phyloP scores from a whole-genome alignment of 2,329 filamentous ascomycete species.

The Xylariaceae sp. region DNA sequence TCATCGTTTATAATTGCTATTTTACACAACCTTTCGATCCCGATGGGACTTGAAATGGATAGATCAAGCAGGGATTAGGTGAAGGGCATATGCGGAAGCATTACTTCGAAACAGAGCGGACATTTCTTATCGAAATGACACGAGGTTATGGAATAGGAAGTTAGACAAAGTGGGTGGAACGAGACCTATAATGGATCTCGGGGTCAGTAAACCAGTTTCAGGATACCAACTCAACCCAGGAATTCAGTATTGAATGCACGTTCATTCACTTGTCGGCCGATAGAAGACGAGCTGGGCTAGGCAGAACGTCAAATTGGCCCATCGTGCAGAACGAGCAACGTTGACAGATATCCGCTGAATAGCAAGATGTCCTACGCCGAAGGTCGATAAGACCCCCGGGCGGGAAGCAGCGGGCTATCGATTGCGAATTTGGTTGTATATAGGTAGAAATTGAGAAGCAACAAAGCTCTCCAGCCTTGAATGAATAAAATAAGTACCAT shows the following conservation, averaged over 20 bases:
- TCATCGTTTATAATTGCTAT: slow-evolving; percentile 5
- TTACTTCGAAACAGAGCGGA: neutral
- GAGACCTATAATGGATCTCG: neutral
- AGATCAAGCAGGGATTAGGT: neutral
- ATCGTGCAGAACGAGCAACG: slow-evolving; percentile 12
- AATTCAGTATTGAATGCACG: neutral
- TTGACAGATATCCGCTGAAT: neutral
- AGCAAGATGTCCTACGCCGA: slow-evolving; percentile 3
- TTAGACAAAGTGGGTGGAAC: neutral
- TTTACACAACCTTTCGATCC: neutral
- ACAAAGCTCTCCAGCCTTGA: slow-evolving; percentile 13
- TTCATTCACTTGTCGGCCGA: neutral
- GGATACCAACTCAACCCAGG: neutral
- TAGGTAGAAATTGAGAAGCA: slow-evolving; percentile 18
- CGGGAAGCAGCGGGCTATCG: neutral
- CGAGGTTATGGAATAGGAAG: slow-evolving; percentile 11
- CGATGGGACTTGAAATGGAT: slow-evolving; percentile 7
- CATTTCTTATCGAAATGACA: neutral
- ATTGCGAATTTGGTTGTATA: slow-evolving; percentile 13
- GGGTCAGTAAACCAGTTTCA: neutral
- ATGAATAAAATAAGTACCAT: slow-evolving; percentile 14
- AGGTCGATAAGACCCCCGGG: neutral
- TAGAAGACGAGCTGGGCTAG: neutral
- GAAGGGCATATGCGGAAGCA: slow-evolving; percentile 1
- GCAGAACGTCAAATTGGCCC: neutral